phyloP scores from a whole-genome alignment of 768 basidiomycete genomes.

The Mycena vitilis region DNA sequence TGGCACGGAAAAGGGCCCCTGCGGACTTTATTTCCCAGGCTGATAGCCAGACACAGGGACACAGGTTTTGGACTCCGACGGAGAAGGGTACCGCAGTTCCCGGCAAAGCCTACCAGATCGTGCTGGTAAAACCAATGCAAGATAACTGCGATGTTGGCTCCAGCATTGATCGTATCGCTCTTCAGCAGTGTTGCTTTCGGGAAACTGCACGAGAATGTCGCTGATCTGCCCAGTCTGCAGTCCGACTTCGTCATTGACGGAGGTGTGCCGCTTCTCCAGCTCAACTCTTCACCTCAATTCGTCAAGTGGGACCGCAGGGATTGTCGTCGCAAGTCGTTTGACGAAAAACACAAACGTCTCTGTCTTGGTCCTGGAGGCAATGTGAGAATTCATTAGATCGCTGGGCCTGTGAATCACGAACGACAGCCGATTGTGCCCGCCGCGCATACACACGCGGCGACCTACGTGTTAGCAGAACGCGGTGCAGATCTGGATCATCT shows the following conservation, averaged over 20 bases:
- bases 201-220: conserved; percentile 5
- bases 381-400: background rate
- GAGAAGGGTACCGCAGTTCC: too few relatives aligned
- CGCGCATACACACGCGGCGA: background rate
- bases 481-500: background rate
- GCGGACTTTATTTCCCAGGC: too few relatives aligned
- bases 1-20: too few relatives aligned
- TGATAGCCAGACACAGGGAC: too few relatives aligned
- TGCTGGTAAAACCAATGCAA: too few relatives aligned
- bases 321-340: background rate
- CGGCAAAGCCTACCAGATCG: too few relatives aligned
- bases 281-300: background rate
- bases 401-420: background rate
- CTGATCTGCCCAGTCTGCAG: background rate
- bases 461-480: background rate
- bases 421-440: background rate
- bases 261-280: background rate
- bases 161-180: background rate
- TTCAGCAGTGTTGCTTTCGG: conserved; percentile 1
- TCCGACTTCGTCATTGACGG: conserved; percentile 12
- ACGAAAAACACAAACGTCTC: conserved; percentile 3
- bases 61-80: too few relatives aligned
- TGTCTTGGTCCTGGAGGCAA: conserved; percentile 7
- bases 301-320: background rate
- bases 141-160: background rate